phyloP scores from a whole-genome alignment of 2,329 filamentous ascomycete species.

The Xylaria digitata region DNA sequence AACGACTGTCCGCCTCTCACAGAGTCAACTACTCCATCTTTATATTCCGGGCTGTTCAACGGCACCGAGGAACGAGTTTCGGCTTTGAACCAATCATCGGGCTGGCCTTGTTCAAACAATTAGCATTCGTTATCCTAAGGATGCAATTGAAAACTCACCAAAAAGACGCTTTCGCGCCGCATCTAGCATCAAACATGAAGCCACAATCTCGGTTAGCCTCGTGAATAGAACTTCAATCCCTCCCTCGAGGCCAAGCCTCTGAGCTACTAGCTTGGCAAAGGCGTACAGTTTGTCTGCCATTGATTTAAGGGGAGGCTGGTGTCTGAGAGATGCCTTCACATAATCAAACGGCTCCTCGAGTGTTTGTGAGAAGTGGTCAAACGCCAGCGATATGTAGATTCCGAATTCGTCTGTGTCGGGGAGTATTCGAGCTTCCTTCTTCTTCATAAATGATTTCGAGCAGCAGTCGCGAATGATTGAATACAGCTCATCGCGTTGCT shows the following conservation, averaged over 20 bases:
- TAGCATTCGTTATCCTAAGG: no score
- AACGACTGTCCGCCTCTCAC: no score
- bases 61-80: no score
- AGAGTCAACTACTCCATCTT: no score
- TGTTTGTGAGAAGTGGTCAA: conserved; percentile 18
- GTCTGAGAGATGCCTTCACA: conserved; percentile 11
- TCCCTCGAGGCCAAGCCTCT: neutral
- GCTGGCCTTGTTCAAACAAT: neutral
- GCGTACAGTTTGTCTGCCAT: conserved; percentile 6
- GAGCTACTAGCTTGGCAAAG: neutral
- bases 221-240: conserved; percentile 2
- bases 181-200: conserved; percentile 9
- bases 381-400: conserved; percentile 4
- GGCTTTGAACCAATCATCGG: neutral
- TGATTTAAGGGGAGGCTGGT: conserved; percentile 3
- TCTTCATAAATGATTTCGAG: neutral
- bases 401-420: conserved; percentile 7
- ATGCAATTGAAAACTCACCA: no score
- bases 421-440: conserved; percentile 1
- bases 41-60: no score
- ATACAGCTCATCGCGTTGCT: neutral
- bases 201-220: conserved; percentile 3
- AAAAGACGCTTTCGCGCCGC: conserved; percentile 3
- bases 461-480: neutral
- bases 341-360: conserved; percentile 19